These are phyloP conservation scores for Pyricularia grisea DNA, from an alignment of 2,329 filamentous ascomycete species.

Conservation along the genomic window DNA sequence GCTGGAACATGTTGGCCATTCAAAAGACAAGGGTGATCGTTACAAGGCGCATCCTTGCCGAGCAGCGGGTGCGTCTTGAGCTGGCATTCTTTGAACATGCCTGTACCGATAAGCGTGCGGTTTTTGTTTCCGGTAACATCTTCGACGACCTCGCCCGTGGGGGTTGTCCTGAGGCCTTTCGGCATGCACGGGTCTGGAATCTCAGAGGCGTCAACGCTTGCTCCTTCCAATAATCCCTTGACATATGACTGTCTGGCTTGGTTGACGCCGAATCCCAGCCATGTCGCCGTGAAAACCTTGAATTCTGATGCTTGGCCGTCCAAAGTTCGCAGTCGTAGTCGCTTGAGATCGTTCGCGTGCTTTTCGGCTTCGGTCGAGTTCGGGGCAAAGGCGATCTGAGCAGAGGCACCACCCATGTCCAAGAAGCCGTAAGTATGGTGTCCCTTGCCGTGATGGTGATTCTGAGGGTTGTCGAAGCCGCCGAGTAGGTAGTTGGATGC, in stretches of 20 bases:
- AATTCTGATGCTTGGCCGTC: constrained; percentile 73
- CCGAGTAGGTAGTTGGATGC: constrained; percentile 92
- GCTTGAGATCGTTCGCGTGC: constrained; percentile 80
- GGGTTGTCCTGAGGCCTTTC: constrained; percentile 60
- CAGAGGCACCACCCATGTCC: constrained; percentile 96
- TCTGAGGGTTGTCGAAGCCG: constrained; percentile 69
- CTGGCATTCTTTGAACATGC: constrained; percentile 78
- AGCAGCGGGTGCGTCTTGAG: constrained; percentile 74
- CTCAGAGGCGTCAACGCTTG: constrained; percentile 42
- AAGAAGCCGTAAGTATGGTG: constrained; percentile 96
- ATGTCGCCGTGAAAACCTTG: constrained; percentile 88
- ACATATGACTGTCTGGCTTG: constrained; percentile 81
- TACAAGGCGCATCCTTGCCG: constrained; percentile 79
- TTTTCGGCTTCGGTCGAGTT: constrained; percentile 84
- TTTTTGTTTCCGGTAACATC: constrained; percentile 17
- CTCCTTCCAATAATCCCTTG: constrained; percentile 58
- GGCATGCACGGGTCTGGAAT: constrained; percentile 89
- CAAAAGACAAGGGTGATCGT: constrained; percentile 75
- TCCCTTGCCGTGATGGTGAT: constrained; percentile 72
- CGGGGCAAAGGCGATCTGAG: constrained; percentile 95
- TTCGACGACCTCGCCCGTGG: constrained; percentile 53
- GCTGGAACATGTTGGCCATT: constrained; percentile 88
- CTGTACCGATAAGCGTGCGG: constrained; percentile 66
- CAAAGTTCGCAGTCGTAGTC: constrained; percentile 75
- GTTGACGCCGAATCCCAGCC: constrained; percentile 96